Conservation (phyloP, 495 filamentous ascomycete genomes). For the Hypoxylon rickii region DNA sequence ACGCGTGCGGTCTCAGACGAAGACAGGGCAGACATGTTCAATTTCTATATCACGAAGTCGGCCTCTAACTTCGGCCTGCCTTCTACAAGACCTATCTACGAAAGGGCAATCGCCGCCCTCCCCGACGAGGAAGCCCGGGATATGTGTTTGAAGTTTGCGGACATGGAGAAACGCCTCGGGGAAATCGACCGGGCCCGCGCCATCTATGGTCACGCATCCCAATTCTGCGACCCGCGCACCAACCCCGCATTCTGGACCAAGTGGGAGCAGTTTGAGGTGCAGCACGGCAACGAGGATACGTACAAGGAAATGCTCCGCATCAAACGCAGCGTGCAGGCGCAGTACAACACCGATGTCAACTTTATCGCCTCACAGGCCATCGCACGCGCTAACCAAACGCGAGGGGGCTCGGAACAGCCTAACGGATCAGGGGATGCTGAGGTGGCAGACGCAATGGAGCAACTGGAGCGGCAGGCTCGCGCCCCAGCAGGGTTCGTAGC, state of each 20-base stretch:
- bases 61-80: constrained; percentile 97
- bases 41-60: constrained; percentile 99
- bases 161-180: constrained; percentile 95
- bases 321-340: constrained; percentile 95
- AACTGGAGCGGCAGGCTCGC: constrained; percentile 83
- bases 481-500: constrained; percentile 93
- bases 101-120: constrained; percentile 86
- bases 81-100: constrained; percentile 96
- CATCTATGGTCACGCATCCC: constrained; percentile 94
- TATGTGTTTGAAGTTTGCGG: constrained; percentile 99
- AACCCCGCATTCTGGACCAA: constrained; percentile 90
- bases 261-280: constrained; percentile 96
- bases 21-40: constrained; percentile 96
- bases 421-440: constrained; percentile 56
- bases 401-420: constrained; percentile 45
- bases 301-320: constrained; percentile 99
- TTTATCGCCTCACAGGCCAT: constrained; percentile 97
- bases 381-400: constrained; percentile 72
- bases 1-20: constrained; percentile 95
- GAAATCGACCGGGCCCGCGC: constrained; percentile 95
- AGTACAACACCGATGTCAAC: constrained; percentile 98
- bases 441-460: constrained; percentile 84
- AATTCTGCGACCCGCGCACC: constrained; percentile 95
- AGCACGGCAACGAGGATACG: constrained; percentile 98
- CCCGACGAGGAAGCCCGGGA: constrained; percentile 93